These are phyloP conservation scores for Aspergillus pseudoglaucus DNA, from an alignment of 2,329 filamentous ascomycete species.

Conservation along the genomic window DNA sequence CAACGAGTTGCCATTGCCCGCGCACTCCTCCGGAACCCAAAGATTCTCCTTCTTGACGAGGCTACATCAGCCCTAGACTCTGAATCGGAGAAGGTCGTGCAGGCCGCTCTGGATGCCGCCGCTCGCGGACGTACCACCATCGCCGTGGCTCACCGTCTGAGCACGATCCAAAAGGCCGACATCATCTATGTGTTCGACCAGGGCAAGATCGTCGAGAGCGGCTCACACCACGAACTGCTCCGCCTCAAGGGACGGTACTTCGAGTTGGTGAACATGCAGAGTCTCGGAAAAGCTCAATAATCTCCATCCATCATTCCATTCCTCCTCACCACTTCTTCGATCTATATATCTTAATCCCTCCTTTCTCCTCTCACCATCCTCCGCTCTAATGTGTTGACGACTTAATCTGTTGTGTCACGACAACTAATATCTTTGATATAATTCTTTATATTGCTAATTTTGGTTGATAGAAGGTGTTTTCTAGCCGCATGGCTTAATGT, in stretches of 20 bases:
- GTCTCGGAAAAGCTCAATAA: conserved; percentile 54
- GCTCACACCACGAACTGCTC: conserved; percentile 70
- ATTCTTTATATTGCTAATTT: too few species aligned
- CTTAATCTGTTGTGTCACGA: neutral
- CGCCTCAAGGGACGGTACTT: conserved; percentile 64
- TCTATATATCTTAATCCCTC: neutral
- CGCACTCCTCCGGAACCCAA: conserved; percentile 83
- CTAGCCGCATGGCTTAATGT: too few species aligned
- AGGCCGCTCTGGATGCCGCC: conserved; percentile 71
- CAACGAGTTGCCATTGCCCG: conserved; percentile 91
- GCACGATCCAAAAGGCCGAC: conserved; percentile 90
- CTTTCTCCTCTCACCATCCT: neutral
- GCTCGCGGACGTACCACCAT: conserved; percentile 84
- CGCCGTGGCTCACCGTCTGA: conserved; percentile 84
- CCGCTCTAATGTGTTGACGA: neutral
- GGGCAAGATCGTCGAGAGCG: conserved; percentile 76
- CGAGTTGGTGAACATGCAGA: conserved; percentile 75
- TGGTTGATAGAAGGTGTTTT: too few species aligned
- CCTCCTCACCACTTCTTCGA: neutral
- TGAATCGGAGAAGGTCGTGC: conserved; percentile 49
- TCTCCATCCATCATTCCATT: neutral
- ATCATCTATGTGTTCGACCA: conserved; percentile 95
- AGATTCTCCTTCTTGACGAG: conserved; percentile 77
- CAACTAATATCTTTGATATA: too few species aligned
- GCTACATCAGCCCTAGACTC: conserved; percentile 53